A percentile compares a stretch with the other conserved stretches of the same genome.
Conservation (phyloP, 768 basidiomycete species). For the Tulasnella sp. region DNA sequence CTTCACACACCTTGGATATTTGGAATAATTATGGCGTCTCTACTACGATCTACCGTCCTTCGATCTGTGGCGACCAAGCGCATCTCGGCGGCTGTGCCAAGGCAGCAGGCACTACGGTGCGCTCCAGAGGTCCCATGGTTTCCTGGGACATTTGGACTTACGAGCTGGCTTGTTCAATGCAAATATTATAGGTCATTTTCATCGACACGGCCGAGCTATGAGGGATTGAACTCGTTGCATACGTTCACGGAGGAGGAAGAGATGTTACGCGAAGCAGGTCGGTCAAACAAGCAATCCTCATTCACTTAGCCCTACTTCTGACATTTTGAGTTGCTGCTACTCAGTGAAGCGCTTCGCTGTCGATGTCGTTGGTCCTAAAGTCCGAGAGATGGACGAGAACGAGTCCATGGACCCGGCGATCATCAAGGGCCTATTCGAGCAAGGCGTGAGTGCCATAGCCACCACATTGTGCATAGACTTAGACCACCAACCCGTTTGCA, state of each 20-base stretch:
- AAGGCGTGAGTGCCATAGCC: conserved; percentile 53
- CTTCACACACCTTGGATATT: no score
- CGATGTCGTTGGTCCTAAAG: conserved; percentile 83
- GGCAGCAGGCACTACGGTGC: background rate
- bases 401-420: conserved; percentile 85
- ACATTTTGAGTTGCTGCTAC: background rate
- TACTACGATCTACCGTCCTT: background rate
- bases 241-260: conserved; percentile 89
- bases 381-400: conserved; percentile 95
- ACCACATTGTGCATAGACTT: background rate
- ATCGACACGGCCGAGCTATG: background rate
- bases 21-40: no score
- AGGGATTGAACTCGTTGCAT: conserved; percentile 43
- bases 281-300: conserved; percentile 20
- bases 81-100: background rate
- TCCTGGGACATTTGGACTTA: no score
- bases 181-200: conserved; percentile 9
- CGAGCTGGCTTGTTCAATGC: background rate
- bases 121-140: background rate
- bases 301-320: background rate
- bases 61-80: conserved; percentile 1
- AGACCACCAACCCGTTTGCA: conserved; percentile 3
- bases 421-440: conserved; percentile 84
- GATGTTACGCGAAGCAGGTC: conserved; percentile 86
- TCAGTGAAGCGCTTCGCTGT: conserved; percentile 77